Conservation (phyloP, 768 basidiomycete genomes). For the Boletus rubropictus region DNA sequence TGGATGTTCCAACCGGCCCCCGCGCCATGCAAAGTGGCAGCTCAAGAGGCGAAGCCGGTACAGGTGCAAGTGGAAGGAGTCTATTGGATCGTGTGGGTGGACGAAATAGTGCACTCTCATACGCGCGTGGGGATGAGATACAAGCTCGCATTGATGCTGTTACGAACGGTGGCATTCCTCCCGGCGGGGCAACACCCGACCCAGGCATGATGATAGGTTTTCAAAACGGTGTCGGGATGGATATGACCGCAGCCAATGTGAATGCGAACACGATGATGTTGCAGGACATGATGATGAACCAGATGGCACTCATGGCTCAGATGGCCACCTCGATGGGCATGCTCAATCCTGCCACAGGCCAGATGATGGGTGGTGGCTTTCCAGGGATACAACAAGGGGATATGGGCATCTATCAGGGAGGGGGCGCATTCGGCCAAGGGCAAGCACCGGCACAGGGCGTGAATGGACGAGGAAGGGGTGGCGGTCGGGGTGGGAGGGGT, state of each 20-base stretch:
- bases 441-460: conserved; percentile 11
- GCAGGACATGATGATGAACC: conserved; percentile 88
- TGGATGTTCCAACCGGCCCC: conserved; percentile 78
- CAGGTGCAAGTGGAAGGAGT: conserved; percentile 44
- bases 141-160: conserved; percentile 78
- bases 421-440: conserved; percentile 19
- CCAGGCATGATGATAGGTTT: conserved; percentile 42
- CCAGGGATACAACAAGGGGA: conserved; percentile 54
- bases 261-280: conserved; percentile 65
- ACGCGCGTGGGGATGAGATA: conserved; percentile 55
- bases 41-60: conserved; percentile 13
- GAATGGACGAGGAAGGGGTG: conserved; percentile 41
- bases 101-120: conserved; percentile 33
- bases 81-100: conserved; percentile 80
- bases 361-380: conserved; percentile 51
- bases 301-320: conserved; percentile 91
- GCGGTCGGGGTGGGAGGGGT: conserved; percentile 42
- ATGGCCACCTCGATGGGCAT: conserved; percentile 84
- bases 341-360: conserved; percentile 53
- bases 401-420: conserved; percentile 43
- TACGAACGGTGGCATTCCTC: conserved; percentile 45
- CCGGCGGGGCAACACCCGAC: conserved; percentile 27
- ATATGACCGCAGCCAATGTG: conserved; percentile 42
- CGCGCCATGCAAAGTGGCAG: conserved; percentile 59
- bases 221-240: conserved; percentile 42